Evolutionary conservation across 2,329 filamentous ascomycete genomes (phyloP).

Genomic region (Scorias spongiosa): DNA sequence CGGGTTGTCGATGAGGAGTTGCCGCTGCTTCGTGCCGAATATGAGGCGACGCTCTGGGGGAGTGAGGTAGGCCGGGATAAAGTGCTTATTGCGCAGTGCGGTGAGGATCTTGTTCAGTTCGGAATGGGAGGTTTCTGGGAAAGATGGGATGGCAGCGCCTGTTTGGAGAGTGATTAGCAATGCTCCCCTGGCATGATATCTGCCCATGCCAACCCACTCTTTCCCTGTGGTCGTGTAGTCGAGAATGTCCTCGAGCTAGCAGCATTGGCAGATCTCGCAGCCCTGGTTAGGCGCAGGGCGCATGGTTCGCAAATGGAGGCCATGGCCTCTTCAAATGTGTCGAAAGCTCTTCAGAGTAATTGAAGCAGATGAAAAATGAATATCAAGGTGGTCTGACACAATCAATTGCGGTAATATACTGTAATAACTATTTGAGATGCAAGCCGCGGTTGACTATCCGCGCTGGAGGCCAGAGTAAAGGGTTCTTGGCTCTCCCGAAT

Average conservation of each 20-base stretch:
- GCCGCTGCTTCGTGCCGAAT: slow-evolving; percentile 24
- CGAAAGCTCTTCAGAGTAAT: background rate
- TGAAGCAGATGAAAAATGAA: background rate
- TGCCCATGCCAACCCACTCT: background rate
- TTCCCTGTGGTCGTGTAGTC: slow-evolving; percentile 5
- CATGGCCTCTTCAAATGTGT: slow-evolving; percentile 5
- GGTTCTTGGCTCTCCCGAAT: background rate
- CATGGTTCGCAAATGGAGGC: slow-evolving; percentile 17
- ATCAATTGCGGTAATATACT: too few species aligned
- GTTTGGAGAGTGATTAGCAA: background rate
- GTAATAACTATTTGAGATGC: too few species aligned
- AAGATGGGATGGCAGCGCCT: slow-evolving; percentile 25
- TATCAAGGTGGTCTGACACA: background rate
- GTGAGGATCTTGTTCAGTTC: slow-evolving; percentile 27
- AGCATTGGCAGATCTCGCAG: slow-evolving; percentile 6
- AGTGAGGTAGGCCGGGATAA: slow-evolving; percentile 30
- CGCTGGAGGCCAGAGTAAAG: too few species aligned
- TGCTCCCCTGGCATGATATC: background rate
- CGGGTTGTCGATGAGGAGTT: slow-evolving; percentile 28
- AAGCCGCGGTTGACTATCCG: too few species aligned
- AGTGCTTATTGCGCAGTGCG: slow-evolving; percentile 27
- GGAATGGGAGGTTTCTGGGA: slow-evolving; percentile 25
- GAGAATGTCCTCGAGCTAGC: slow-evolving; percentile 13
- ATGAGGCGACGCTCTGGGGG: slow-evolving; percentile 27
- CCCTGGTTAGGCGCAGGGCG: slow-evolving; percentile 17